phyloP scores from a whole-genome alignment of 495 filamentous ascomycete genomes.

The Aspergillus ellipticus region DNA sequence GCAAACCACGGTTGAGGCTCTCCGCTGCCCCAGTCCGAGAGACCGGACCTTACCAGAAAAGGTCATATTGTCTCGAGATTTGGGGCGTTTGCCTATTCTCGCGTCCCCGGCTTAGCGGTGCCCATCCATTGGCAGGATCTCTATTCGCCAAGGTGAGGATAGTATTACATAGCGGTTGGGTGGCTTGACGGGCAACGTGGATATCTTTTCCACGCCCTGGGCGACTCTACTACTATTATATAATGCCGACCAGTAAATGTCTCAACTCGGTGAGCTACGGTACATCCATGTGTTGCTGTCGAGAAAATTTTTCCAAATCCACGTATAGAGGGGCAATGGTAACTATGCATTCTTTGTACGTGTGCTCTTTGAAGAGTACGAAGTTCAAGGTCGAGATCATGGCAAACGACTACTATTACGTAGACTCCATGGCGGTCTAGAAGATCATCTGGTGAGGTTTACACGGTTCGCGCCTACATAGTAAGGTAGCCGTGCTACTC shows the following conservation, averaged over 20 bases:
- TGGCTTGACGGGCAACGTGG: conserved; percentile 1
- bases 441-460: not conserved
- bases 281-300: not conserved
- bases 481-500: not conserved
- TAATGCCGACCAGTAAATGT: not conserved
- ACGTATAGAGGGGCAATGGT: not conserved
- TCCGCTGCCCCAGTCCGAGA: conserved; percentile 10
- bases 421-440: conserved; percentile 2
- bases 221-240: not conserved
- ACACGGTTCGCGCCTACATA: not conserved
- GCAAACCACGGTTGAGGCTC: conserved; percentile 19
- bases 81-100: conserved; percentile 8
- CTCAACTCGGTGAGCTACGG: not conserved
- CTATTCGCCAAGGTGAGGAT: conserved; percentile 1
- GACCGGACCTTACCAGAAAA: conserved; percentile 8
- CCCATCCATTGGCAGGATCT: conserved; percentile 3
- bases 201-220: conserved; percentile 1
- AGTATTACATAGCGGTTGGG: no score
- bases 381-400: not conserved
- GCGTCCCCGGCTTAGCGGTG: conserved; percentile 5
- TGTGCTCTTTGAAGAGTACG: not conserved
- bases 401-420: not conserved
- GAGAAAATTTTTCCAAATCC: not conserved
- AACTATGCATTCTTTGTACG: not conserved
- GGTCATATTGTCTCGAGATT: conserved; percentile 15